Conservation (phyloP, 2,329 filamentous ascomycete species). For the Ophiostoma pallidulum region DNA sequence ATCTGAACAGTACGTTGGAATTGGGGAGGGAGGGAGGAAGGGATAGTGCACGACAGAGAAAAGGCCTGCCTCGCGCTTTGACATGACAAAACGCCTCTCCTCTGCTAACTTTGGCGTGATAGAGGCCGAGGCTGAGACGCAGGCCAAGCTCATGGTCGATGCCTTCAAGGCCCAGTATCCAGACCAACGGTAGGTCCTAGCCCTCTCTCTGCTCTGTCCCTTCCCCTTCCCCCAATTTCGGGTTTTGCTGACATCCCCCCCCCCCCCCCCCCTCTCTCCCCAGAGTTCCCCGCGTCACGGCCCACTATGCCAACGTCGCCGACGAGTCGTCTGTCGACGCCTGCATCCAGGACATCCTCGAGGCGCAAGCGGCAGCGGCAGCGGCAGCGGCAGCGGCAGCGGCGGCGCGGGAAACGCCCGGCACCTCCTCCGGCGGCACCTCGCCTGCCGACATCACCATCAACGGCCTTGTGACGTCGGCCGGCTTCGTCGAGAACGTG, state of each 20-base stretch:
- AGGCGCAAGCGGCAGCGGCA: slow-evolving; percentile 46
- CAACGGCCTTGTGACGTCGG: slow-evolving; percentile 89
- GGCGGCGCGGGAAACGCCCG: no score
- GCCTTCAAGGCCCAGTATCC: slow-evolving; percentile 75
- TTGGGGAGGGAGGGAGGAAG: no score
- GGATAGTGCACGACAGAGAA: no score
- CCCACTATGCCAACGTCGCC: slow-evolving; percentile 83
- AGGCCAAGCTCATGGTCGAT: slow-evolving; percentile 63
- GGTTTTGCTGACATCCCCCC: neutral
- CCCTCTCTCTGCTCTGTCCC: neutral
- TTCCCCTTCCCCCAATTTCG: neutral
- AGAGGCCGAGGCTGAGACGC: slow-evolving; percentile 77
- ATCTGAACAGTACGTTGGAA: slow-evolving; percentile 63
- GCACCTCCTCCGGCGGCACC: no score
- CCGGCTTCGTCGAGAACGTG: slow-evolving; percentile 93
- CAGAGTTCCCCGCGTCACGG: slow-evolving; percentile 66
- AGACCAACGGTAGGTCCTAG: slow-evolving; percentile 55
- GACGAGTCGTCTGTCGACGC: slow-evolving; percentile 67
- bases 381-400: neutral
- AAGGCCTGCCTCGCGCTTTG: no score
- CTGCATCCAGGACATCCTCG: slow-evolving; percentile 60
- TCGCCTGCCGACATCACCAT: slow-evolving; percentile 43
- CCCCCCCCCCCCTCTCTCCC: no score
- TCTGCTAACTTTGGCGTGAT: neutral
- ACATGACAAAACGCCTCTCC: no score